These are phyloP conservation scores for Blastobotrys arbuscula DNA, from an alignment of 1,139 yeast genomes.

Conservation along the genomic window DNA sequence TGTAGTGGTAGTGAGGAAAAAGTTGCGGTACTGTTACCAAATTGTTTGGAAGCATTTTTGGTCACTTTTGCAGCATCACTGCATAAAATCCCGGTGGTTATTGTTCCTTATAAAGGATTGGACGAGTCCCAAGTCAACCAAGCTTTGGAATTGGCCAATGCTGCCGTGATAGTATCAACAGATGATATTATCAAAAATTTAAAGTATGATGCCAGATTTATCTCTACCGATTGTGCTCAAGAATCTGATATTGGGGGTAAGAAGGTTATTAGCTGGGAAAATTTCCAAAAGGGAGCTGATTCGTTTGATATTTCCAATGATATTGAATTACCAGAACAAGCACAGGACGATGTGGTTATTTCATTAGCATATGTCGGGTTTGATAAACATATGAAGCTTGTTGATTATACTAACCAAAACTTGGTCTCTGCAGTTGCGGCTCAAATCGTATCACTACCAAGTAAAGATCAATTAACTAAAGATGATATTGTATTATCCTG, in stretches of 20 bases:
- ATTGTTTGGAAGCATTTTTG: constrained; percentile 22
- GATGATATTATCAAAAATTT: constrained; percentile 13
- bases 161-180: constrained; percentile 21
- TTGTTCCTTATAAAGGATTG: constrained; percentile 11
- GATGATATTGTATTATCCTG: constrained; percentile 31
- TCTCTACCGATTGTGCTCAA: neutral
- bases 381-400: constrained; percentile 4
- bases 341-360: constrained; percentile 12
- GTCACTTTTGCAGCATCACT: constrained; percentile 17
- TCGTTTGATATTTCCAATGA: neutral
- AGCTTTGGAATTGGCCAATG: constrained; percentile 14
- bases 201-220: neutral
- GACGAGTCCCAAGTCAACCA: constrained; percentile 7
- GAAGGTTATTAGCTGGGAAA: neutral
- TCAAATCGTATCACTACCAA: constrained; percentile 33
- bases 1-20: constrained; percentile 1
- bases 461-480: constrained; percentile 28
- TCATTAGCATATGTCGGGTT: constrained; percentile 5
- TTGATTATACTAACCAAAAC: constrained; percentile 21
- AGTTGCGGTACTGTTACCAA: constrained; percentile 26
- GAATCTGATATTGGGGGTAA: neutral
- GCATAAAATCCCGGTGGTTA: constrained; percentile 14
- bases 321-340: constrained; percentile 3
- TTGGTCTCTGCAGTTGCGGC: constrained; percentile 35
- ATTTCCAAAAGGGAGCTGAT: neutral